These are phyloP conservation scores for Tuber microsphaerosporum DNA, from an alignment of 495 filamentous ascomycete genomes.

Conservation along the genomic window DNA sequence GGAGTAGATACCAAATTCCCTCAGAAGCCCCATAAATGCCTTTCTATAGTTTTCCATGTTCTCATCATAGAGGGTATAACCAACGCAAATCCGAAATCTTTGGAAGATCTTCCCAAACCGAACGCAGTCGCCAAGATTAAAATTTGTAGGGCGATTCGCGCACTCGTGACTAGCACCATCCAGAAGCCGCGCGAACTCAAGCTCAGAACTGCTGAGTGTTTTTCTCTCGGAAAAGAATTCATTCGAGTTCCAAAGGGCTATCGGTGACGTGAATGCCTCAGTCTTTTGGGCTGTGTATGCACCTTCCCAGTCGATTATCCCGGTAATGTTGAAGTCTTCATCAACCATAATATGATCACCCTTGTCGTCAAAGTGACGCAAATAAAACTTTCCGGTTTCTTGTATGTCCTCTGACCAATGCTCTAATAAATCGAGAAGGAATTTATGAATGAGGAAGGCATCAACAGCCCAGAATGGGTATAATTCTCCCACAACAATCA, in stretches of 20 bases:
- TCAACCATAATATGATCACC: constrained; percentile 49
- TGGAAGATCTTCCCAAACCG: constrained; percentile 3
- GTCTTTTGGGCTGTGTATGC: constrained; percentile 37
- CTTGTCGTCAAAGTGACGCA: constrained; percentile 48
- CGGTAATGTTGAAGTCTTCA: constrained; percentile 45
- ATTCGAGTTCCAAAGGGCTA: neutral
- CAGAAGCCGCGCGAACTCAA: neutral
- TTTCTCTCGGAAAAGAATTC: constrained; percentile 3
- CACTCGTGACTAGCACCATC: neutral
- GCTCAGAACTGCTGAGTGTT: neutral
- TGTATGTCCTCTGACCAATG: constrained; percentile 32
- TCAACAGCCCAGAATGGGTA: constrained; percentile 4
- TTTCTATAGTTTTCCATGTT: neutral
- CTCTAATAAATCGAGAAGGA: constrained; percentile 42
- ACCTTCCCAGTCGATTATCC: constrained; percentile 49
- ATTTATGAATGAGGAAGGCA: constrained; percentile 21
- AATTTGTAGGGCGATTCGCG: neutral
- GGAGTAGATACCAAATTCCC: neutral
- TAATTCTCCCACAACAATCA: neutral
- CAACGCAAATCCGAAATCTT: constrained; percentile 1
- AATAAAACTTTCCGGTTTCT: constrained; percentile 41
- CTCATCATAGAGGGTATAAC: constrained; percentile 4
- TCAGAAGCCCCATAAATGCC: neutral
- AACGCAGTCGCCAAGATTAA: neutral
- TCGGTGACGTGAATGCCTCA: constrained; percentile 10